Base-by-base conservation (phyloP, 2,329 filamentous ascomycete species). In the Curvularia eragrostidis region DNA sequence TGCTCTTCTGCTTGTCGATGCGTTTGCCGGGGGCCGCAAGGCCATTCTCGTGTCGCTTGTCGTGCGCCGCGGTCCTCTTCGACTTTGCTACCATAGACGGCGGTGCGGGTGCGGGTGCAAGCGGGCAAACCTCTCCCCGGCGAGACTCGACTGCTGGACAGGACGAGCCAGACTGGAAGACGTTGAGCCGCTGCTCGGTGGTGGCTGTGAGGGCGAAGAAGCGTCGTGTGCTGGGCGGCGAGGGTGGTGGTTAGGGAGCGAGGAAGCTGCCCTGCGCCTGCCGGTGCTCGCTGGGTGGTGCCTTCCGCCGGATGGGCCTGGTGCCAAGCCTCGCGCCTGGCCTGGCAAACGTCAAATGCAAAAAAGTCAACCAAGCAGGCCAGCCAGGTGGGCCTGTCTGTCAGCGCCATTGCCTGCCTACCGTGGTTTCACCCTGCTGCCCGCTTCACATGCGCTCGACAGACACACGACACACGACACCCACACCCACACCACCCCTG, bases 1-100 rank as follows among this genome's bases (percentile, higher is more conserved):
- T 78, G 65, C 79, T 81, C 67, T 77, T 78, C 71, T 80, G 78
- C 71, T 77, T 79, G 59, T 75, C 69, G 70, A 88, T 81, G 76
- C 88, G 88, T 82, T 88, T 91, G 67, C 89, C 89, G 52, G 90
- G 87, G 72, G 88, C 88, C 84, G 93, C 89, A 77, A 92, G 84
- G 74, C 91, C 92, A 89, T 91, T 93, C 81, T 97, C 93, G 81
- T 96, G 90, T 78, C 90, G 87, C 69, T 78, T 81, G 76, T 81
- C 78, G 72, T 80, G 79, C 73, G 79, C 74, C 75, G 76, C 76
- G 69, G 70, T 75, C 70, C 71, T 75, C 71, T 78, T 80, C 71
- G 70, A 72, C 75, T 79, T 80, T 66, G 78, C 77, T 79, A 81
- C 81, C 81, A 83, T 82, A 72, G 78, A 74, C 65, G 66, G 69